Conservation (phyloP, 164 flowering plant species). For the Chloranthus sessilifolius region DNA sequence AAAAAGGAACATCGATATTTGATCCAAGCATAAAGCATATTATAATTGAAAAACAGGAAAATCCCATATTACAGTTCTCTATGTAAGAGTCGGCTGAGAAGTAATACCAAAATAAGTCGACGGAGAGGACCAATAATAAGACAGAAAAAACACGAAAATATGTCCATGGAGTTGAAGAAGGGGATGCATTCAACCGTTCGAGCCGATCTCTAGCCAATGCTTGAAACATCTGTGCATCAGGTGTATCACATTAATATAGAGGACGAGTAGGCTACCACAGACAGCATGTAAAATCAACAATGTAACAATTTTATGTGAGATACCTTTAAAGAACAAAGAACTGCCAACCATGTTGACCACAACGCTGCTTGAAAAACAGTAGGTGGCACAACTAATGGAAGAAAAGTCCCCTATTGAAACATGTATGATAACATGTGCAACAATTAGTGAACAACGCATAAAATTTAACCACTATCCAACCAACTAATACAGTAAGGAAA, state of each 20-base stretch:
- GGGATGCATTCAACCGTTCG: constrained; percentile 89
- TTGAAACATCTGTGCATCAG: constrained; percentile 79
- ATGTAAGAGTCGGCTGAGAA: neutral
- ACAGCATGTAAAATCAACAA: neutral
- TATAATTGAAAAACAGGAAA: neutral
- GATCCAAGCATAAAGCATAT: neutral
- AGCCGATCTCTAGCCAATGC: constrained; percentile 91
- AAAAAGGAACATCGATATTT: neutral
- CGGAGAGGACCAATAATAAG: constrained; percentile 54
- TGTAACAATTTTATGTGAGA: neutral
- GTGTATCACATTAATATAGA: constrained; percentile 5
- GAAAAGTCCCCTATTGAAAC: constrained; percentile 68
- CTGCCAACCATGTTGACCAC: constrained; percentile 83
- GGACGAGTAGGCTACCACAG: too few relatives aligned
- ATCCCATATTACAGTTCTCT: neutral
- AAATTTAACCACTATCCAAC: neutral
- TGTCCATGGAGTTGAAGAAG: constrained; percentile 84
- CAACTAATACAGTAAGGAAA: too few relatives aligned
- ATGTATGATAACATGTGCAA: neutral
- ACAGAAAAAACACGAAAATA: constrained; percentile 88
- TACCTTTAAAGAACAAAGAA: constrained; percentile 88
- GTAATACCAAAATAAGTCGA: constrained; percentile 67
- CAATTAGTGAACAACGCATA: neutral
- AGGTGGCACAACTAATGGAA: constrained; percentile 80
- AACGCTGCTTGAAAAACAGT: constrained; percentile 62